Conservation (phyloP, 495 filamentous ascomycete genomes). For the Rhypophila decipiens region DNA sequence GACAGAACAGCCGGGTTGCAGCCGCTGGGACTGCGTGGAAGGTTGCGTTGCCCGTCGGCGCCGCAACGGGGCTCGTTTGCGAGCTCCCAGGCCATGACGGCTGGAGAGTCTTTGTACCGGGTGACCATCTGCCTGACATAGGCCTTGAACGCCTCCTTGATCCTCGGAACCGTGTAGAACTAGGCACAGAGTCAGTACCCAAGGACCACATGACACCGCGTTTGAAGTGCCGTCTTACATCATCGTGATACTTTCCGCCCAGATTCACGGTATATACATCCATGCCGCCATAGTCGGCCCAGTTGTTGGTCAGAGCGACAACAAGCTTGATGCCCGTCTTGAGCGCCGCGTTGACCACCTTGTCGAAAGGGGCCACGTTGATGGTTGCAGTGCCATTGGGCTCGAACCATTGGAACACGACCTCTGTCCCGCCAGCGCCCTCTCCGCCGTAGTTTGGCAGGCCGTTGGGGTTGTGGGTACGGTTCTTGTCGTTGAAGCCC, state of each 20-base stretch:
- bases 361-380: slow-evolving; percentile 59
- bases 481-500: slow-evolving; percentile 55
- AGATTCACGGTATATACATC: slow-evolving; percentile 35
- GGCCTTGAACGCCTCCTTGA: slow-evolving; percentile 43
- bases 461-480: slow-evolving; percentile 35
- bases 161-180: slow-evolving; percentile 37
- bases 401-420: slow-evolving; percentile 38
- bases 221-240: slow-evolving; percentile 10
- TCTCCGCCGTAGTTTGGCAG: slow-evolving; percentile 41
- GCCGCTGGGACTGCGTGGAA: slow-evolving; percentile 31
- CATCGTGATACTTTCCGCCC: slow-evolving; percentile 31
- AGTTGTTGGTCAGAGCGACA: slow-evolving; percentile 47
- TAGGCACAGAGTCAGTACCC: slow-evolving; percentile 9
- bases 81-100: slow-evolving; percentile 51
- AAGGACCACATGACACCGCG: background rate
- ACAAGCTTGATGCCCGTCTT: slow-evolving; percentile 54
- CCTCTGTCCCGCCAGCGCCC: slow-evolving; percentile 44
- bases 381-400: slow-evolving; percentile 41
- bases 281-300: slow-evolving; percentile 49
- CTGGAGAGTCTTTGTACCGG: slow-evolving; percentile 42
- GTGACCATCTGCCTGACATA: slow-evolving; percentile 45
- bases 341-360: slow-evolving; percentile 55
- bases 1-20: slow-evolving; percentile 37
- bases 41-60: slow-evolving; percentile 31
- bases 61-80: slow-evolving; percentile 49